Evolutionary conservation across 805 yeast species (phyloP).

Genomic region (Maudiozyma serrabonitensis): DNA sequence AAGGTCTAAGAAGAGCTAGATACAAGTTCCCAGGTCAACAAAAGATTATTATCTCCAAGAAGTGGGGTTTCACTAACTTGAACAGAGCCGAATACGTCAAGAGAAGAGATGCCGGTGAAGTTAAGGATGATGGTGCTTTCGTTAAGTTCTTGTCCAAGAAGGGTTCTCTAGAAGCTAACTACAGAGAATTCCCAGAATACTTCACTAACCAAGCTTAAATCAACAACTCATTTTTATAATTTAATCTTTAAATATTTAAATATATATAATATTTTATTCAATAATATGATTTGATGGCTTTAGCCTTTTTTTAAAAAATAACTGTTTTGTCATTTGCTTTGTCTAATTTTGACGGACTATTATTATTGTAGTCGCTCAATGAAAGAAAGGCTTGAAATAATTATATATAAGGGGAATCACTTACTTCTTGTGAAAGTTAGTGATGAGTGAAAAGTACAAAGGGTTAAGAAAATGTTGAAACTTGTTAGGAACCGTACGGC

Average conservation of each 20-base stretch:
- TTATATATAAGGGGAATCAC: not conserved
- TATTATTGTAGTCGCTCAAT: no score
- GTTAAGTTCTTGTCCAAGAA: conserved; percentile 95
- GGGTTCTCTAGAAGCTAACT: conserved; percentile 88
- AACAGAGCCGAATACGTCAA: conserved; percentile 94
- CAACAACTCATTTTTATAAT: not conserved
- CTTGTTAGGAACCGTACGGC: not conserved
- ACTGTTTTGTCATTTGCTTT: not conserved
- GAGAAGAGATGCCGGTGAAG: conserved; percentile 95
- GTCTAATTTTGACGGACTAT: not conserved
- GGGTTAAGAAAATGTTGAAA: not conserved
- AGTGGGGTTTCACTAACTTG: conserved; percentile 99
- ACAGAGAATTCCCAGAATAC: conserved; percentile 88
- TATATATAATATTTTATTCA: conserved; percentile 1
- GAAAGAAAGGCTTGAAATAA: not conserved
- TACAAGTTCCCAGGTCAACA: conserved; percentile 99
- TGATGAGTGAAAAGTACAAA: not conserved
- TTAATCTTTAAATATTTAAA: not conserved
- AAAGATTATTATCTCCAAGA: conserved; percentile 97
- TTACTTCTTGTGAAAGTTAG: no score
- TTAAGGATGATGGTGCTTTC: conserved; percentile 99
- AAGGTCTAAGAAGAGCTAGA: conserved; percentile 99
- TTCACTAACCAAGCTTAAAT: conserved; percentile 37
- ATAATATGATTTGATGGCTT: not conserved
- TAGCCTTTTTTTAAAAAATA: not conserved